Percentiles rank a stretch among this genome's conserved stretches.
These are phyloP conservation scores for Lactarius indigo DNA, from an alignment of 768 basidiomycete species.

Conservation along the genomic window DNA sequence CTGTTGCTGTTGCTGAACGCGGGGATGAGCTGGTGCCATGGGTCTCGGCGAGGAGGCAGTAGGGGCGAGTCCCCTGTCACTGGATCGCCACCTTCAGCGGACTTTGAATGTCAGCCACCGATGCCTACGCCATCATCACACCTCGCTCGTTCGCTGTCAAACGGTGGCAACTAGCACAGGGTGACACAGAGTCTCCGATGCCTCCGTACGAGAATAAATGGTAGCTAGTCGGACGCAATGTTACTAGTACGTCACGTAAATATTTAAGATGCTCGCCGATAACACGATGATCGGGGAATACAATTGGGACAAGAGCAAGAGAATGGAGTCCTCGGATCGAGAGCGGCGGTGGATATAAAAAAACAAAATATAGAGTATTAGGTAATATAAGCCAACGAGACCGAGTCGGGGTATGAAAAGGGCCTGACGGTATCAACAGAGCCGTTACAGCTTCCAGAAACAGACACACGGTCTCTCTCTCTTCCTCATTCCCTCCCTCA, in stretches of 20 bases:
- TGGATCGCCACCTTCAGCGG: slow-evolving; percentile 25
- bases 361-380: background rate
- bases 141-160: background rate
- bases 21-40: slow-evolving; percentile 79
- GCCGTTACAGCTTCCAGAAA: slow-evolving; percentile 13
- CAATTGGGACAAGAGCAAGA: background rate
- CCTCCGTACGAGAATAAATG: background rate
- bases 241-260: background rate
- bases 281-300: background rate
- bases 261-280: background rate
- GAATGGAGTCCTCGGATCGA: background rate
- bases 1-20: slow-evolving; percentile 44
- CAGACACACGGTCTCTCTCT: slow-evolving; percentile 20
- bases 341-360: background rate
- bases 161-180: background rate
- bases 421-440: slow-evolving; percentile 12
- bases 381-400: background rate
- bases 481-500: slow-evolving; percentile 15
- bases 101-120: slow-evolving; percentile 22
- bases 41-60: slow-evolving; percentile 45
- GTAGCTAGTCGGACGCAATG: background rate
- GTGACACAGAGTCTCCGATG: background rate
- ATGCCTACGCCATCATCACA: background rate
- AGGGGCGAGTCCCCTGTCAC: slow-evolving; percentile 29
- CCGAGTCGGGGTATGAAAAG: slow-evolving; percentile 19